These are phyloP conservation scores for Hymenoscyphus linearis DNA, from an alignment of 2,329 filamentous ascomycete species.

Conservation along the genomic window DNA sequence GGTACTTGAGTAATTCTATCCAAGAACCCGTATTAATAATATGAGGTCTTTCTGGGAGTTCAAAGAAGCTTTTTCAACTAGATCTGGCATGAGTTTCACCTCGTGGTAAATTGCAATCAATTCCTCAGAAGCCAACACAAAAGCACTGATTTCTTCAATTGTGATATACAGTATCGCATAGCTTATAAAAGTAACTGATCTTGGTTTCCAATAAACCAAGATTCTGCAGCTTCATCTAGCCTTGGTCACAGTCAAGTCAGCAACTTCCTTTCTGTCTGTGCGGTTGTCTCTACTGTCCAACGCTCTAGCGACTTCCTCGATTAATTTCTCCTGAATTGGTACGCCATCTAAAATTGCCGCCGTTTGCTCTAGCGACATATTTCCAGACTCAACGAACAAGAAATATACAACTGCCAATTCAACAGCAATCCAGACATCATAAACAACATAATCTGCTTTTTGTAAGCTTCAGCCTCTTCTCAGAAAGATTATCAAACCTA, in stretches of 20 bases:
- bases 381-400: constrained; percentile 35
- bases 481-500: neutral
- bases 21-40: too few species aligned
- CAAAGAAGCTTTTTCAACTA: too few species aligned
- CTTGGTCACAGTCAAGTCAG: neutral
- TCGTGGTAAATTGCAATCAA: too few species aligned
- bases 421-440: constrained; percentile 27
- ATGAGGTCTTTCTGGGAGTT: too few species aligned
- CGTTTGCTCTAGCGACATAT: constrained; percentile 38
- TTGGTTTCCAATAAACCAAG: too few species aligned
- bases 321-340: constrained; percentile 22
- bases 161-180: too few species aligned
- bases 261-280: neutral
- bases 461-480: neutral
- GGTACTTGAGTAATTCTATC: neutral
- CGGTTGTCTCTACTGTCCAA: neutral
- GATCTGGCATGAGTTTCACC: too few species aligned
- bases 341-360: constrained; percentile 37
- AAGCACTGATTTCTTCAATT: too few species aligned
- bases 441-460: constrained; percentile 22
- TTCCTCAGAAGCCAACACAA: too few species aligned
- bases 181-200: too few species aligned
- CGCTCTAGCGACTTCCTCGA: neutral
- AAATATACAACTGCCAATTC: constrained; percentile 9
- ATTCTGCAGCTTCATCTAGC: neutral